These are phyloP conservation scores for Flaveria robusta DNA, from an alignment of 129 eudicot species.

Conservation along the genomic window DNA sequence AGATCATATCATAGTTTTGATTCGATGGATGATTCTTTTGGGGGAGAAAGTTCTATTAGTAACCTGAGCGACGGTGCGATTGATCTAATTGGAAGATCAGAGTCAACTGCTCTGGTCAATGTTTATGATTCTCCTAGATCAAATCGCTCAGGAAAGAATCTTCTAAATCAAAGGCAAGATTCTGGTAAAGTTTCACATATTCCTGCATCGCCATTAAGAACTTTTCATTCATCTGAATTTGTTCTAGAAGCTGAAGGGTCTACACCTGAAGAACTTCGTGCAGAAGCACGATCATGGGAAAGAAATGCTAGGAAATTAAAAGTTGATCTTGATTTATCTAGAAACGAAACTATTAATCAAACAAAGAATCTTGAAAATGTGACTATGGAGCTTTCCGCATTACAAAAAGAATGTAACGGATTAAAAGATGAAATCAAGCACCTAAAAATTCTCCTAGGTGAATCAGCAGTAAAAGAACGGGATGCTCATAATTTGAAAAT, in stretches of 20 bases:
- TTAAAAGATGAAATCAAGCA: slow-evolving; percentile 55
- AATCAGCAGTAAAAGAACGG: slow-evolving; percentile 41
- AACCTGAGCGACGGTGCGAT: slow-evolving; percentile 38
- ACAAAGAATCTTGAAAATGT: slow-evolving; percentile 38
- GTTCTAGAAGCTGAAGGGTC: slow-evolving; percentile 43
- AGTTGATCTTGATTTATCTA: slow-evolving; percentile 56
- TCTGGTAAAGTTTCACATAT: slow-evolving; percentile 39
- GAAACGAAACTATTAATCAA: slow-evolving; percentile 59
- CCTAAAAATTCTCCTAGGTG: slow-evolving; percentile 48
- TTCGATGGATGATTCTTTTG: slow-evolving; percentile 63
- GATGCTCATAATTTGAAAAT: slow-evolving; percentile 37
- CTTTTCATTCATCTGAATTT: slow-evolving; percentile 43
- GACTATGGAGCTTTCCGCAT: slow-evolving; percentile 62
- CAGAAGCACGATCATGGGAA: slow-evolving; percentile 82
- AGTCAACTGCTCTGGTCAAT: slow-evolving; percentile 44
- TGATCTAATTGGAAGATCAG: slow-evolving; percentile 48
- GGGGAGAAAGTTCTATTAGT: slow-evolving; percentile 52
- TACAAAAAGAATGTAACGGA: slow-evolving; percentile 51
- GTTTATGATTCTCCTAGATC: slow-evolving; percentile 42
- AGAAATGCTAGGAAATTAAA: slow-evolving; percentile 63
- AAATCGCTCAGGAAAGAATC: slow-evolving; percentile 45
- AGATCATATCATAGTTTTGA: slow-evolving; percentile 64
- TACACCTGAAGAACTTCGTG: slow-evolving; percentile 56
- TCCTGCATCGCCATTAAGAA: slow-evolving; percentile 47
- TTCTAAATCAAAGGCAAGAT: slow-evolving; percentile 40